Evolutionary conservation across 2,329 filamentous ascomycete genomes (phyloP).

Genomic region (Botrytis squamosa): DNA sequence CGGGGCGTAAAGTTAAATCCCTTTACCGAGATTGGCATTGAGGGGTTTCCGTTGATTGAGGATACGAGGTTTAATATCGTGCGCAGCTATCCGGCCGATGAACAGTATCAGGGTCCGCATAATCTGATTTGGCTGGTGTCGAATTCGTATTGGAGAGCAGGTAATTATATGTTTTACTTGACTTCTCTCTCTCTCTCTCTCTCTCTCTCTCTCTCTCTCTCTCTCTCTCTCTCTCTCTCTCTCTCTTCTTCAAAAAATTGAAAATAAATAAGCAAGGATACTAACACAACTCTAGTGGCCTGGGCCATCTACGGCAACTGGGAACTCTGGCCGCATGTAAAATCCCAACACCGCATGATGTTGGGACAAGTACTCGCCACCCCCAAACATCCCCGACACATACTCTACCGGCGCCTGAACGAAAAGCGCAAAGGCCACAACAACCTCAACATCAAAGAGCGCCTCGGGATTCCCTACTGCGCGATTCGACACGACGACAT

Average conservation of each 20-base stretch:
- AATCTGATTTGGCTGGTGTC: not conserved
- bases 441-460: not conserved
- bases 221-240: too few relatives aligned
- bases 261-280: not conserved
- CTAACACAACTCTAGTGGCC: not conserved
- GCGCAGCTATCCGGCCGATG: not conserved
- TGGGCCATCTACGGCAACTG: slow-evolving; percentile 12
- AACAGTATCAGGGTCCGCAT: not conserved
- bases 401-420: not conserved
- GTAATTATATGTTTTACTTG: not conserved
- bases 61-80: not conserved
- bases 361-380: not conserved
- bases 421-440: not conserved
- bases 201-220: too few relatives aligned
- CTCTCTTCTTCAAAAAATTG: too few relatives aligned
- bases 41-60: not conserved
- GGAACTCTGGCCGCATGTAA: not conserved
- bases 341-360: not conserved
- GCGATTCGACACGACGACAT: slow-evolving; percentile 9
- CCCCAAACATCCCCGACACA: not conserved
- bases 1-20: not conserved
- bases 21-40: not conserved
- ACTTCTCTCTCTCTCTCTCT: not conserved
- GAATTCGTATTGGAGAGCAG: not conserved
- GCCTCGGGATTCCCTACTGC: slow-evolving; percentile 11